These are phyloP conservation scores for Petrea volubilis DNA, from an alignment of 257 asterid species.

Conservation along the genomic window DNA sequence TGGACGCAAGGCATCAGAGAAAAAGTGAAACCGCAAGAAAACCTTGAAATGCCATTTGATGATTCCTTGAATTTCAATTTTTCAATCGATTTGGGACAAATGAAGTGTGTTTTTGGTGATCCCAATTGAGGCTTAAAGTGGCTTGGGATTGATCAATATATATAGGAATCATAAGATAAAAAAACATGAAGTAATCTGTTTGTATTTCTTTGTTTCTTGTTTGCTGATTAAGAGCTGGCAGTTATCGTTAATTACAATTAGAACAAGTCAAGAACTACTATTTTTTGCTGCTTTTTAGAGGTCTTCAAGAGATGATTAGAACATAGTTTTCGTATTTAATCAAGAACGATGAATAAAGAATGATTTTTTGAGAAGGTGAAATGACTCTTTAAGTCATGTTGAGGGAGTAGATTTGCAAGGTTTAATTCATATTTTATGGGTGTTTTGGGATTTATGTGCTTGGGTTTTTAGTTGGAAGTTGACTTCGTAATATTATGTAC, in stretches of 20 bases:
- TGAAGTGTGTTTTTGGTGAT: background rate
- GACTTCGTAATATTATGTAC: no score
- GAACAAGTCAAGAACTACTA: no score
- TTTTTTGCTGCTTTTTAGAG: no score
- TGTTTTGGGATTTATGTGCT: slow-evolving; percentile 16
- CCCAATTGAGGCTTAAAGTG: background rate
- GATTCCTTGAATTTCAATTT: background rate
- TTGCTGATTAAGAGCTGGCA: no score
- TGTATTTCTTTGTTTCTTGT: no score
- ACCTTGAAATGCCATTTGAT: slow-evolving; percentile 20
- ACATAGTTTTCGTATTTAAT: no score
- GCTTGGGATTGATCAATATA: slow-evolving; percentile 4
- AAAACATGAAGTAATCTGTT: background rate
- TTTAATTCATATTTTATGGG: background rate
- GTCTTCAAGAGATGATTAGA: no score
- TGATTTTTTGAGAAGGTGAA: slow-evolving; percentile 10
- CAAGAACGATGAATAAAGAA: no score
- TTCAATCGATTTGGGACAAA: background rate
- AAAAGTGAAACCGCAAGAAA: slow-evolving; percentile 19
- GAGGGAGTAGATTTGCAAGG: slow-evolving; percentile 21
- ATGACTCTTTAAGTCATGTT: slow-evolving; percentile 33
- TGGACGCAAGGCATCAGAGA: slow-evolving; percentile 22
- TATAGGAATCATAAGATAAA: background rate
- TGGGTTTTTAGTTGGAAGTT: slow-evolving; percentile 27
- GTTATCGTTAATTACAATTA: no score